These are phyloP conservation scores for Anacardium occidentale DNA, from an alignment of 345 rosid genomes.

Conservation along the genomic window DNA sequence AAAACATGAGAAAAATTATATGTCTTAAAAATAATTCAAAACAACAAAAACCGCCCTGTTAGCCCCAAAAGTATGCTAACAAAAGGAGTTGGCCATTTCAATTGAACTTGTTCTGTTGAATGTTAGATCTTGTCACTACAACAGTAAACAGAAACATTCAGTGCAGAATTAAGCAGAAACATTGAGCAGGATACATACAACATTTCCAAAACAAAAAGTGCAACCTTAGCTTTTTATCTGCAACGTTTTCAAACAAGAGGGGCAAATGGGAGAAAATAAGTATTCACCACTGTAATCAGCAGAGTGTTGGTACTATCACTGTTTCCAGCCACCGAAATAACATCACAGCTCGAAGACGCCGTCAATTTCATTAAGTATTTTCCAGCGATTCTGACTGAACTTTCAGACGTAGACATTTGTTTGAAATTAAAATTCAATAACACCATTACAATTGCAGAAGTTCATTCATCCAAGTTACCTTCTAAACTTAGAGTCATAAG, in stretches of 20 bases:
- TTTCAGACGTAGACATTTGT: too few species aligned
- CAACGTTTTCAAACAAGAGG: not conserved
- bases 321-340: too few species aligned
- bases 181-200: not conserved
- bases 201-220: not conserved
- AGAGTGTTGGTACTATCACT: too few species aligned
- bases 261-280: not conserved
- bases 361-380: too few species aligned
- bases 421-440: too few species aligned
- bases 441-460: too few species aligned
- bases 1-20: not conserved
- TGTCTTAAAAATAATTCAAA: slow-evolving; percentile 1
- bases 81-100: not conserved
- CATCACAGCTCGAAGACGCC: too few species aligned
- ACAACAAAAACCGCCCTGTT: slow-evolving; percentile 6
- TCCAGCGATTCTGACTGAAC: too few species aligned
- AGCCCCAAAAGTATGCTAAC: not conserved
- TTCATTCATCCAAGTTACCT: too few species aligned
- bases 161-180: not conserved
- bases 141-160: not conserved
- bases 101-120: not conserved
- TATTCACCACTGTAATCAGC: too few species aligned
- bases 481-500: too few species aligned
- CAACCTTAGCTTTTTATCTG: not conserved
- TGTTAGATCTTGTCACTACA: not conserved